phyloP scores from a whole-genome alignment of 257 asterid genomes.

The Hygrophila difformis region DNA sequence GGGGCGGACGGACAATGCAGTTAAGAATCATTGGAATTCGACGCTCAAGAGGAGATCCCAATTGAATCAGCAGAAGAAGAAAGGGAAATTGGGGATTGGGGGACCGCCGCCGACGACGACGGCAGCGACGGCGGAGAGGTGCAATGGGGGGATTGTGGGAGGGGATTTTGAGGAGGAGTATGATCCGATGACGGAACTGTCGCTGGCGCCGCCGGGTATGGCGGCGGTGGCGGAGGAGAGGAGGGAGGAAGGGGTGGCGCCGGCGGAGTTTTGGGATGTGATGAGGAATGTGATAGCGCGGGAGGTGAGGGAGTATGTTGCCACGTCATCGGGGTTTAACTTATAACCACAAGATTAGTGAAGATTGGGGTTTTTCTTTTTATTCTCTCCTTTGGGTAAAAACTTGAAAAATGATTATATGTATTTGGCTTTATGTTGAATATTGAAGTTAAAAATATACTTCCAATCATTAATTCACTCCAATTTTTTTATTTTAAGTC shows the following conservation, averaged over 20 bases:
- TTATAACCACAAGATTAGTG: too few relatives aligned
- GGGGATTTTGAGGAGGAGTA: constrained; percentile 24
- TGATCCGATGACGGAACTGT: constrained; percentile 58
- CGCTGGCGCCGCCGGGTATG: constrained; percentile 71
- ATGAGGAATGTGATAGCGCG: constrained; percentile 68
- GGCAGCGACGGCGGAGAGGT: neutral
- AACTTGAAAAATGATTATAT: too few relatives aligned
- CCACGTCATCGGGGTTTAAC: constrained; percentile 54
- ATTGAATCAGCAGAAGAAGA: constrained; percentile 13
- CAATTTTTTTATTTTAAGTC: too few relatives aligned
- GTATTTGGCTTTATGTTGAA: too few relatives aligned
- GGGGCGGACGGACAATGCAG: constrained; percentile 81
- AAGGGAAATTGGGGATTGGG: neutral
- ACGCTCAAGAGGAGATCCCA: constrained; percentile 50
- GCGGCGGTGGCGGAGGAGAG: constrained; percentile 18
- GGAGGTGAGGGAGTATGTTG: constrained; percentile 62
- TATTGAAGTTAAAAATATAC: too few relatives aligned
- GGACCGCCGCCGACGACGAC: constrained; percentile 15
- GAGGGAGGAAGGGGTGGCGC: constrained; percentile 27
- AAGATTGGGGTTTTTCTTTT: too few relatives aligned
- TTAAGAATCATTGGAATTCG: constrained; percentile 75
- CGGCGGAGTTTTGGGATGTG: constrained; percentile 63
- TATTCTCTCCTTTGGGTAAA: neutral
- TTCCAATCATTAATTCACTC: too few relatives aligned
- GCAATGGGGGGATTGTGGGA: neutral